A percentile compares a stretch with the other conserved stretches of the same genome.
Conservation (phyloP, 2,329 filamentous ascomycete species). For the Colletotrichum sp. region DNA sequence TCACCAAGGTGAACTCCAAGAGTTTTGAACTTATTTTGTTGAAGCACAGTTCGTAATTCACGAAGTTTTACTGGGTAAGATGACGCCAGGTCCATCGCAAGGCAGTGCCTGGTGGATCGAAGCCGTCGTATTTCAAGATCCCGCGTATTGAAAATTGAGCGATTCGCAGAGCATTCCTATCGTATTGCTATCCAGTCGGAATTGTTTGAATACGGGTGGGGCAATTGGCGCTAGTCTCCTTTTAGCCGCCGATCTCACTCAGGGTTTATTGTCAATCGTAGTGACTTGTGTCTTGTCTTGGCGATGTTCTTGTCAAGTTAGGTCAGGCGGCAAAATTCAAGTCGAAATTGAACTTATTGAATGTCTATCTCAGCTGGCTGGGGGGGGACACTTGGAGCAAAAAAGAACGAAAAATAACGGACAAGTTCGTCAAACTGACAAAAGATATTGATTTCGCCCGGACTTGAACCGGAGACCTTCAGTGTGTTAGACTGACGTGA, state of each 20-base stretch:
- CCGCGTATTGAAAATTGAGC: background rate
- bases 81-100: background rate
- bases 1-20: too few relatives aligned
- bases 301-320: background rate
- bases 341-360: background rate
- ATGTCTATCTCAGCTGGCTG: background rate
- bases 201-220: background rate
- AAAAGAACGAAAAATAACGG: rapidly evolving
- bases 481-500: slow-evolving; percentile 52
- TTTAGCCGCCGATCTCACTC: background rate
- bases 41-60: background rate
- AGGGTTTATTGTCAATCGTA: background rate
- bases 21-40: background rate
- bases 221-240: background rate
- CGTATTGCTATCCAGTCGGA: background rate
- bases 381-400: too few relatives aligned
- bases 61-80: background rate
- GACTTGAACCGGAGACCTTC: slow-evolving; percentile 22
- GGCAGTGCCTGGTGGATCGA: background rate
- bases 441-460: background rate
- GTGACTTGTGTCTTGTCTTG: rapidly evolving
- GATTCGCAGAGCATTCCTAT: background rate
- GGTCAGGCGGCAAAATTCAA: background rate
- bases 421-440: background rate
- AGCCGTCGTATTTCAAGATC: background rate